Percentiles rank a stretch among this genome's conserved stretches.
These are phyloP conservation scores for Leccinum uliginosum DNA, from an alignment of 768 basidiomycete genomes.

Conservation along the genomic window DNA sequence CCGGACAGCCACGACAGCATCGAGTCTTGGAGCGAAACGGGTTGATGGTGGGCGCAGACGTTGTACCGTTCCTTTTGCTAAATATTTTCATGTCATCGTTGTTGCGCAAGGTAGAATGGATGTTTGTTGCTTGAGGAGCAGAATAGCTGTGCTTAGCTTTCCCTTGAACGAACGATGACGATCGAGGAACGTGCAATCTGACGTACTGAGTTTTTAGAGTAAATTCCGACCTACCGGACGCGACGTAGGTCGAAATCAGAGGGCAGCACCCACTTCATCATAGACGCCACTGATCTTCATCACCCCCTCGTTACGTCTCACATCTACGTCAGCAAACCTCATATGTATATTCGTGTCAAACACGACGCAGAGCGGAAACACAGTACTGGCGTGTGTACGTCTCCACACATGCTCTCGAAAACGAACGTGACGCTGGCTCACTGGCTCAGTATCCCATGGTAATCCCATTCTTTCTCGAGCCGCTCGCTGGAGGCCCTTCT, in stretches of 20 bases:
- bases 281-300: constrained; percentile 18
- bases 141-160: background rate
- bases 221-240: background rate
- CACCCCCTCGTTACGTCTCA: background rate
- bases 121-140: background rate
- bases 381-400: background rate
- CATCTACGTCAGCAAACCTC: background rate
- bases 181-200: background rate
- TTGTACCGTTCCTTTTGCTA: constrained; percentile 4
- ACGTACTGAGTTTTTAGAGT: background rate
- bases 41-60: background rate
- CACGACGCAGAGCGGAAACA: background rate
- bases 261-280: constrained; percentile 53
- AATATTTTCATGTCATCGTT: constrained; percentile 1
- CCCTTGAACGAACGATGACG: background rate
- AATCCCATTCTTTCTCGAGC: constrained; percentile 85
- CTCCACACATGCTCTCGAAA: background rate
- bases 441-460: constrained; percentile 67
- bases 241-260: constrained; percentile 48
- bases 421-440: background rate
- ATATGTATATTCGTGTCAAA: background rate
- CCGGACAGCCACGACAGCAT: constrained; percentile 31
- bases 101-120: background rate
- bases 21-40: constrained; percentile 33
- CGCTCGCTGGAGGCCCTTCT: constrained; percentile 50